Evolutionary conservation across 805 yeast species (phyloP), one percentile per base, ranked within the genome.

Genomic region (Barnettozyma populi): DNA sequence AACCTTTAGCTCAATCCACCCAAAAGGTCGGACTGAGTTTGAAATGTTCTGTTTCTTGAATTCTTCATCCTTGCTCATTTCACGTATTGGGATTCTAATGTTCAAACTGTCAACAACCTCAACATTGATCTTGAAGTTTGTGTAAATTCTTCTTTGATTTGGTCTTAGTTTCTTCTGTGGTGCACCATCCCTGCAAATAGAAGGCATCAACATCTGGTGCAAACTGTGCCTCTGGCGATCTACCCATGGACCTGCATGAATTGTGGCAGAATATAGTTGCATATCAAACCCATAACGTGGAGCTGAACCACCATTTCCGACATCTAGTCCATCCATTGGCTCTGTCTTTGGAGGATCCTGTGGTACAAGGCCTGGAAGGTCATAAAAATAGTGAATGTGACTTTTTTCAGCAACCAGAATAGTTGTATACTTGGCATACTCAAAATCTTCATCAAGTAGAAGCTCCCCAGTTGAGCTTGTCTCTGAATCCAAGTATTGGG

Each of bases 231-330:
- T 64, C 63, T 94, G 95, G 34, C 92, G 79, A 50, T 94, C 95
- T 0, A 97, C 86, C 97, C 97, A 92, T 0, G 99, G 96, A 0
- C 99, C 99, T 60, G 88, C 90, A 55, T 84, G 84, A 1, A 89
- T 67, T 0, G 86, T 81, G 0, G 89, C 80, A 46, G 77, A 75
- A 2, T 76, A 71, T 2, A 88, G 53, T 13, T 71, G 71, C 8
- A 90, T 44, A 45, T 84, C 84, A 7, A 84, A 55, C 0, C 90
- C 90, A 60, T 73, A 71, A 41, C 69, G 70, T 1, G 90, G 90
- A 0, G 84, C 68, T 4, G 72, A 52, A 4, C 81, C 86, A 31
- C 77, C 71, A 50, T 79, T 78, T 5, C 84, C 84, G 31, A 82
- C 67, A 52, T 79, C 84, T 1, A 81, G 72, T 0, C 76, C 79